Evolutionary conservation across 805 yeast genomes (phyloP).

Genomic region (Saccharomyces cerevisiae): DNA sequence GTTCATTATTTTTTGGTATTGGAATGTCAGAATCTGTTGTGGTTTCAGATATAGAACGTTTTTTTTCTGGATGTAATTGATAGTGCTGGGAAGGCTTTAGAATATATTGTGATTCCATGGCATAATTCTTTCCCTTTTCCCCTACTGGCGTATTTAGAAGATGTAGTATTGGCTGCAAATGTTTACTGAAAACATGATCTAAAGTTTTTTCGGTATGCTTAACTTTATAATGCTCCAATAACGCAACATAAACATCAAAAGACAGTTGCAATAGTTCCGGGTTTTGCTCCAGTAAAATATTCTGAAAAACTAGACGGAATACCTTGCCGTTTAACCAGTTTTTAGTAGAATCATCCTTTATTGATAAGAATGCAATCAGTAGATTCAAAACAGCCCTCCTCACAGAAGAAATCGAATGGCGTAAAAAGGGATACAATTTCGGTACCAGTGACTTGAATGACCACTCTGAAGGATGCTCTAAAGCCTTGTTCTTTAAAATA

Average conservation of each 20-base stretch:
- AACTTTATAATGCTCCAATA: slow-evolving; percentile 42
- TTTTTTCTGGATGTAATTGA: slow-evolving; percentile 27
- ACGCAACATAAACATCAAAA: slow-evolving; percentile 46
- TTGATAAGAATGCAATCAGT: slow-evolving; percentile 61
- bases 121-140: slow-evolving; percentile 76
- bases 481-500: slow-evolving; percentile 57
- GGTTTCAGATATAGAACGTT: slow-evolving; percentile 25
- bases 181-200: slow-evolving; percentile 47
- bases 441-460: slow-evolving; percentile 79
- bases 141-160: slow-evolving; percentile 92
- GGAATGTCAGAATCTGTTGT: slow-evolving; percentile 36
- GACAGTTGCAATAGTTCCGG: slow-evolving; percentile 59
- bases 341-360: slow-evolving; percentile 42
- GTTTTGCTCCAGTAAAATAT: slow-evolving; percentile 83
- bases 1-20: slow-evolving; percentile 42
- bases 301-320: slow-evolving; percentile 74
- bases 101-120: slow-evolving; percentile 68
- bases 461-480: slow-evolving; percentile 37
- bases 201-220: slow-evolving; percentile 34
- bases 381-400: slow-evolving; percentile 82
- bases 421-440: slow-evolving; percentile 77
- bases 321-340: slow-evolving; percentile 74
- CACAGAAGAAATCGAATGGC: slow-evolving; percentile 90
- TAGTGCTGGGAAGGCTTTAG: slow-evolving; percentile 59
- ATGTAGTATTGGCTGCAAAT: slow-evolving; percentile 51